Percentiles rank a stretch among this genome's conserved stretches.
These are phyloP conservation scores for bread wheat (Triticum aestivum) DNA, from an alignment of 176 grass and related monocot genomes.

Conservation along the genomic window IWGSC_CS_RefSeq_v2.1 NC_057800.1:585139593-585140092, in stretches of 20 bases:
- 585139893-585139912: slow-evolving; percentile 22
- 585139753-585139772: slow-evolving; percentile 48
- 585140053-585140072: not conserved
- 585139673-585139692: slow-evolving; percentile 16
- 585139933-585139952: not conserved
- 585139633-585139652: slow-evolving; percentile 41
- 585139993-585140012: not conserved
- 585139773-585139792: slow-evolving; percentile 27
- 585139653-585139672: slow-evolving; percentile 43
- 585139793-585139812: slow-evolving; percentile 34
- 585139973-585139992: not conserved
- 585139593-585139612: slow-evolving; percentile 45
- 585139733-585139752: slow-evolving; percentile 39
- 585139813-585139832: slow-evolving; percentile 43
- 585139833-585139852: slow-evolving; percentile 44
- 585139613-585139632: slow-evolving; percentile 39
- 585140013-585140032: slow-evolving; percentile 16
- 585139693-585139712: slow-evolving; percentile 41
- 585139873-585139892: not conserved
- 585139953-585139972: not conserved
- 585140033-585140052: not conserved
- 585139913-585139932: not conserved
- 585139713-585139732: slow-evolving; percentile 43
- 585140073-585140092: not conserved
- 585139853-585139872: slow-evolving; percentile 38